These are phyloP conservation scores for Rhodotorula diobovata DNA, from an alignment of 768 basidiomycete genomes.

Conservation along the genomic window DNA sequence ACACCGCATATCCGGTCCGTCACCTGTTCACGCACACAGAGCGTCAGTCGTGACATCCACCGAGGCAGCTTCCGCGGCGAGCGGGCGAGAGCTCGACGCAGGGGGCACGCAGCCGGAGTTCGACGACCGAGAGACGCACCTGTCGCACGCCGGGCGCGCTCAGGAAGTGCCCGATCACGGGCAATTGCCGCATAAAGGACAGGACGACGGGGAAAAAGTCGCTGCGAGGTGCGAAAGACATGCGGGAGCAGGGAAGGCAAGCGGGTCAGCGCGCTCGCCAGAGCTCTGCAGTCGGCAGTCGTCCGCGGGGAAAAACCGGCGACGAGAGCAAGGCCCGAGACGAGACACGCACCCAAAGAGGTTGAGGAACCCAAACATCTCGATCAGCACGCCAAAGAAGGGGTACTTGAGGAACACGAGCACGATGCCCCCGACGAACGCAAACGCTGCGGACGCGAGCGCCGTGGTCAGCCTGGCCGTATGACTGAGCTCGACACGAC, in stretches of 20 bases:
- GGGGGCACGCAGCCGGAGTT: neutral
- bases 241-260: too few relatives aligned
- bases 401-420: conserved; percentile 96
- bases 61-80: conserved; percentile 42
- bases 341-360: conserved; percentile 71
- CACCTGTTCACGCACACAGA: conserved; percentile 53
- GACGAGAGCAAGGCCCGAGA: neutral
- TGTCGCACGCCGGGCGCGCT: conserved; percentile 80
- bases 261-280: neutral
- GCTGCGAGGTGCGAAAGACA: conserved; percentile 51
- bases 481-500: too few relatives aligned
- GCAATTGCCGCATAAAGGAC: conserved; percentile 91
- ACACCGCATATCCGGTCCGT: conserved; percentile 60
- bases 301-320: neutral
- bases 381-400: conserved; percentile 84
- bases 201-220: conserved; percentile 99
- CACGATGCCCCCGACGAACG: conserved; percentile 82
- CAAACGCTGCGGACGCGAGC: conserved; percentile 50
- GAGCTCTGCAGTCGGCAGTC: neutral
- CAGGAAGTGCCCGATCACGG: conserved; percentile 79
- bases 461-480: neutral
- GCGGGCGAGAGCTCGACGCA: neutral
- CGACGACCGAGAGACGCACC: conserved; percentile 50
- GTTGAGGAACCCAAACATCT: conserved; percentile 95
- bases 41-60: neutral